A percentile compares a stretch with the other conserved stretches of the same genome.
phyloP scores from a whole-genome alignment of 208 protist species.

The Trypanosoma rangeli region DNA sequence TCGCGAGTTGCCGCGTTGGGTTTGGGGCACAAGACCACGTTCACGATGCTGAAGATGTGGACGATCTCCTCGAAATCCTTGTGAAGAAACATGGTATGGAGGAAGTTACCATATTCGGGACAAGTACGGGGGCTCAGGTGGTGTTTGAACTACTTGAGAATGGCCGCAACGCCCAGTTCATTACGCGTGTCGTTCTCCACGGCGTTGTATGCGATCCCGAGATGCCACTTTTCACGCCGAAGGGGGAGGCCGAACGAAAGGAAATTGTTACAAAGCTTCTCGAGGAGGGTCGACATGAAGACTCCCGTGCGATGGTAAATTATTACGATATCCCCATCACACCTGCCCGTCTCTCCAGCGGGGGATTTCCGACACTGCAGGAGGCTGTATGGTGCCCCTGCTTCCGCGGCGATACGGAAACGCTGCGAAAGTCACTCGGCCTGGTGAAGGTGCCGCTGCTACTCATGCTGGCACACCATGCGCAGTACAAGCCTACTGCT shows the following conservation, averaged over 20 bases:
- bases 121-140: constrained; percentile 75
- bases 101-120: constrained; percentile 67
- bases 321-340: constrained; percentile 78
- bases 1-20: constrained; percentile 61
- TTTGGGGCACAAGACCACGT: constrained; percentile 55
- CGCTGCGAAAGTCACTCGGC: constrained; percentile 30
- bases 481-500: constrained; percentile 42
- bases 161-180: constrained; percentile 24
- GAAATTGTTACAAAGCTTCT: constrained; percentile 38
- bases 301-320: constrained; percentile 41
- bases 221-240: constrained; percentile 38
- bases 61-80: constrained; percentile 56
- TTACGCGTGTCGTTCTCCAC: constrained; percentile 71
- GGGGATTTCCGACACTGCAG: constrained; percentile 60
- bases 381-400: constrained; percentile 74
- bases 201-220: constrained; percentile 48
- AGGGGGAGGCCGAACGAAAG: constrained; percentile 30
- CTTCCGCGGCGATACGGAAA: constrained; percentile 31
- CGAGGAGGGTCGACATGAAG: constrained; percentile 41
- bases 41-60: constrained; percentile 70
- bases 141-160: constrained; percentile 54
- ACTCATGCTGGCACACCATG: constrained; percentile 56
- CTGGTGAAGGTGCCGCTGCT: constrained; percentile 51
- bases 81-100: constrained; percentile 46
- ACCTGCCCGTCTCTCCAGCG: constrained; percentile 44